Percentiles rank a stretch among this genome's conserved stretches.
Conservation (phyloP, 148 eudicot genomes). For the Rhododendron kiyosumense region DNA sequence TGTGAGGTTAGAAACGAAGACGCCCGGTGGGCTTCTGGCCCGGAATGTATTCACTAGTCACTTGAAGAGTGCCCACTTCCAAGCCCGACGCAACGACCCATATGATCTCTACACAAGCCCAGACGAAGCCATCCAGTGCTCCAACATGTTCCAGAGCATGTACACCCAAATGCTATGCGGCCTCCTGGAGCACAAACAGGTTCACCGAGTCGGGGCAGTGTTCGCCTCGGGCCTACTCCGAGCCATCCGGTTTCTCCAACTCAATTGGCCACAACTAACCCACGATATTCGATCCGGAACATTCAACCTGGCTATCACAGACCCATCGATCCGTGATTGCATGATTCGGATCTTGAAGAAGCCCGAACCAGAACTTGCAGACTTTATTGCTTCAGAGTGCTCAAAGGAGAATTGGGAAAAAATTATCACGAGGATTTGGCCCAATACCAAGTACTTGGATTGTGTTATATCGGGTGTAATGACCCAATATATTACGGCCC, state of each 20-base stretch:
- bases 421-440: slow-evolving; percentile 70
- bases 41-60: slow-evolving; percentile 66
- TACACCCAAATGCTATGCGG: slow-evolving; percentile 82
- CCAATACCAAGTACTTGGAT: slow-evolving; percentile 68
- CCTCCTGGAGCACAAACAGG: slow-evolving; percentile 44
- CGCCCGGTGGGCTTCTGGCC: slow-evolving; percentile 66
- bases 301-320: slow-evolving; percentile 33
- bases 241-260: slow-evolving; percentile 66
- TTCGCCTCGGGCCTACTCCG: slow-evolving; percentile 87
- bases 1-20: slow-evolving; percentile 59
- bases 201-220: slow-evolving; percentile 63
- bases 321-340: slow-evolving; percentile 35
- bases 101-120: slow-evolving; percentile 69
- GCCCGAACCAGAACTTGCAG: slow-evolving; percentile 48
- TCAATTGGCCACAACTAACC: slow-evolving; percentile 45
- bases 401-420: slow-evolving; percentile 58
- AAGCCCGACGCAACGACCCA: slow-evolving; percentile 51
- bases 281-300: slow-evolving; percentile 45
- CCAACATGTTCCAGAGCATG: slow-evolving; percentile 75
- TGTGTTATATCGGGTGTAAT: slow-evolving; percentile 58
- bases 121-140: slow-evolving; percentile 55
- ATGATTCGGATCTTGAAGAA: slow-evolving; percentile 34
- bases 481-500: slow-evolving; percentile 61
- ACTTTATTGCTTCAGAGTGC: slow-evolving; percentile 38
- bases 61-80: slow-evolving; percentile 62